These are phyloP conservation scores for Kodamaea sagamina DNA, from an alignment of 805 yeast genomes.

Conservation along the genomic window DNA sequence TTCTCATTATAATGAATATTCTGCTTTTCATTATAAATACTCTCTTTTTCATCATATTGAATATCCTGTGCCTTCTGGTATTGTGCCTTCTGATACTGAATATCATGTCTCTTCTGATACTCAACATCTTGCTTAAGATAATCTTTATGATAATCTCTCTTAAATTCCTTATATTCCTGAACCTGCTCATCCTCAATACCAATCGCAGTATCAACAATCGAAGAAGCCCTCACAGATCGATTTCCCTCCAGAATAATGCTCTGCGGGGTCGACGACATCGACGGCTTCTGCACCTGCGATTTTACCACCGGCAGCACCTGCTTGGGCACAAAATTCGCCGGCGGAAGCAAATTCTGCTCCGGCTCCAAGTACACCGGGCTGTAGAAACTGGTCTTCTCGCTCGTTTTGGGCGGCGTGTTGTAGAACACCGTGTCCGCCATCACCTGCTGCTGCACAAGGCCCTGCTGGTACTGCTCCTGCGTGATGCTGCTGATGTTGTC, in stretches of 20 bases:
- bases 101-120: no score
- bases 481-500: slow-evolving; percentile 38
- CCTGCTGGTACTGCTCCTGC: slow-evolving; percentile 16
- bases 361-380: background rate
- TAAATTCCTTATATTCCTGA: background rate
- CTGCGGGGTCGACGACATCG: slow-evolving; percentile 10
- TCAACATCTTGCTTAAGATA: no score
- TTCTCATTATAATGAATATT: no score
- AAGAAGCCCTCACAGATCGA: slow-evolving; percentile 1
- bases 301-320: background rate
- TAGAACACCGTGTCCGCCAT: background rate
- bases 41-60: no score
- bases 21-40: no score
- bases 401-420: slow-evolving; percentile 7
- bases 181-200: background rate
- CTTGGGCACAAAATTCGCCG: slow-evolving; percentile 14
- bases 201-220: background rate
- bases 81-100: no score
- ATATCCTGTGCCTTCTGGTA: no score
- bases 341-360: slow-evolving; percentile 12
- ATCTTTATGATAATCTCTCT: no score
- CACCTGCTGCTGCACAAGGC: slow-evolving; percentile 3
- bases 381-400: slow-evolving; percentile 3
- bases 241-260: slow-evolving; percentile 1
- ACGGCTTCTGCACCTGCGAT: slow-evolving; percentile 3